Evolutionary conservation across 257 asterid genomes (phyloP), one percentile per base, ranked within the genome.

Genomic region (Primulina eburnea): DNA sequence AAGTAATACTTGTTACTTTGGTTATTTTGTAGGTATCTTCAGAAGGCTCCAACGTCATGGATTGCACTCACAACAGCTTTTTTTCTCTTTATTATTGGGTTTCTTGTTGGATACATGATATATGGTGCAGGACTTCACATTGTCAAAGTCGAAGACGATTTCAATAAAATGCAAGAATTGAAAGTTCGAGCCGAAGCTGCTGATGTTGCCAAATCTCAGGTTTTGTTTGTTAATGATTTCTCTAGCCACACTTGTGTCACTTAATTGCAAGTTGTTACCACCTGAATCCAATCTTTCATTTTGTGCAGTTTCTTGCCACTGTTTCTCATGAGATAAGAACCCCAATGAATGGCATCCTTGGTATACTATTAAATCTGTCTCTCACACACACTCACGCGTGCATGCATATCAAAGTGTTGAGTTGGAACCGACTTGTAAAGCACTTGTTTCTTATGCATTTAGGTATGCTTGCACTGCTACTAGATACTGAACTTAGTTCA

Each of bases 311-410:
- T 81, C 72, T 92, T 65, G 98, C 98, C 55, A 92, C 98, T 20
- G 97, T 92, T 84, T 92, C 98, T 26, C 98, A 92, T 68, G 98
- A 92, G 82, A 92, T 92, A 71, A 81, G 98, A 82, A 92, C 98
- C 76, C 97, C 98, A 20, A 90, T 92, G 98, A 90, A 92, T 50
- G 98, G 98, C 35, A 81, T 92, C 73, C 84, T 92, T 59, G 98
- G 98, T 92, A 92, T 21, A 75, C 64, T 6, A 20, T 12, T 60
- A 28, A 67, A 32, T 57, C 56, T 59, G 53, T 32, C 20, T 24
- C 37, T 0, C 18, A 0, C 16, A 1, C 18, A 11, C 18, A 0
- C 16, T 0, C 18, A 11, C 18, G 26, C 1, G 26, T 1, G 26
- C 26, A 1, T 1, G 1, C 26, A 4, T 28, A 28, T 28, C 53